Evolutionary conservation across 106 monocot species (phyloP).

Genomic region (Alisma plantagoaquatica): DNA sequence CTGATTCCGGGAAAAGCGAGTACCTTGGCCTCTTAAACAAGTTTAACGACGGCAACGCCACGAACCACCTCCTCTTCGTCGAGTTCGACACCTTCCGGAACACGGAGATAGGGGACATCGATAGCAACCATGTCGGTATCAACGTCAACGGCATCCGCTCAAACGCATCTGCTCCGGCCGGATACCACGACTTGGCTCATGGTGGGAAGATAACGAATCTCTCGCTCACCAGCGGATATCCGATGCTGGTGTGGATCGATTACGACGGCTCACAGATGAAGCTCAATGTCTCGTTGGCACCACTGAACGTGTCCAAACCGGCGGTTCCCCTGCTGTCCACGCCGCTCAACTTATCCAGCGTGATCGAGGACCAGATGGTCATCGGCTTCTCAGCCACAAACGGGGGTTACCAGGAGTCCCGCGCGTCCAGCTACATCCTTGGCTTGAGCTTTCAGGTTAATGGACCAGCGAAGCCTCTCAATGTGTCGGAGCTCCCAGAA

Average conservation of each 20-base stretch:
- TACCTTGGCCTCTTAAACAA: slow-evolving; percentile 15
- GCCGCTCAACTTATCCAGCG: slow-evolving; percentile 7
- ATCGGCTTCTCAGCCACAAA: slow-evolving; percentile 40
- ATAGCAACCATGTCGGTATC: slow-evolving; percentile 17
- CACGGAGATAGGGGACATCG: slow-evolving; percentile 11
- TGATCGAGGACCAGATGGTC: slow-evolving; percentile 18
- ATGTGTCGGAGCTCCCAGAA: slow-evolving; percentile 15
- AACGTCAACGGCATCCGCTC: slow-evolving; percentile 9
- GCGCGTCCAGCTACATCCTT: slow-evolving; percentile 22
- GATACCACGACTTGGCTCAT: slow-evolving; percentile 7
- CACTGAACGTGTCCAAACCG: slow-evolving; percentile 5
- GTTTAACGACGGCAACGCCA: slow-evolving; percentile 7
- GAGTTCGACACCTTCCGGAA: slow-evolving; percentile 15
- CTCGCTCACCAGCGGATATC: slow-evolving; percentile 1
- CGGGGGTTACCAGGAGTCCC: slow-evolving; percentile 4
- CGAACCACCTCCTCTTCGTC: slow-evolving; percentile 13
- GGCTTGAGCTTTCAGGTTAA: slow-evolving; percentile 34
- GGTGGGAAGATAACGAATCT: too few species aligned
- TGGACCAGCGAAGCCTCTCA: slow-evolving; percentile 6
- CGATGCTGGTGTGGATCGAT: slow-evolving; percentile 20
- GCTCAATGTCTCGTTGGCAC: slow-evolving; percentile 10
- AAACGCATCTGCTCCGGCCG: background rate
- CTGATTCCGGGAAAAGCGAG: background rate
- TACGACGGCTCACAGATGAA: background rate
- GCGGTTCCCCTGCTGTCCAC: slow-evolving; percentile 13